Conservation (phyloP, 2,329 filamentous ascomycete genomes). For the Thielaviopsis musarum region DNA sequence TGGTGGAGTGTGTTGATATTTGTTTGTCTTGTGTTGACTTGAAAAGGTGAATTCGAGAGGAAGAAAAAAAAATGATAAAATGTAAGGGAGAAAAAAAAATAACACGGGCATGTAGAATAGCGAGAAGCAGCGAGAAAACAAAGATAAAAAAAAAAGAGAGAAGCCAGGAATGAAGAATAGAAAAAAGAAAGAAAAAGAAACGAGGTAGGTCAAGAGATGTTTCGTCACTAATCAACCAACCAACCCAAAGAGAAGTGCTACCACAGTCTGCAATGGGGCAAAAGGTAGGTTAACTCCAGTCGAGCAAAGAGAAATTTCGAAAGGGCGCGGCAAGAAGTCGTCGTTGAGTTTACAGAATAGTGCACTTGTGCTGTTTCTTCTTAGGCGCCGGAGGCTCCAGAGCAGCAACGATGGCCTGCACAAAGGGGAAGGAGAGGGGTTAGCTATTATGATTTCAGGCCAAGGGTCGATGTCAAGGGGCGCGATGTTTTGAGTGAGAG, state of each 20-base stretch:
- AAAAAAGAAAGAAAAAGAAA: conserved; percentile 8
- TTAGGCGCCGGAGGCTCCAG: conserved; percentile 75
- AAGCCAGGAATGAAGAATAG: conserved; percentile 6
- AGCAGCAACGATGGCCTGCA: conserved; percentile 82
- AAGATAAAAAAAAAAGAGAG: neutral
- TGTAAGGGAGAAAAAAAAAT: neutral
- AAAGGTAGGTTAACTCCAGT: no score
- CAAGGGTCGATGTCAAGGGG: neutral
- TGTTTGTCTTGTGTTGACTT: neutral
- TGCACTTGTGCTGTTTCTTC: conserved; percentile 56
- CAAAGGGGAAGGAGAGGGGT: neutral
- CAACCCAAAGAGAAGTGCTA: neutral
- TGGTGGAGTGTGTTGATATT: conserved; percentile 1
- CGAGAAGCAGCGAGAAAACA: neutral
- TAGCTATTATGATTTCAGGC: neutral
- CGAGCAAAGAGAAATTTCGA: neutral
- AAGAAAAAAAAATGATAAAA: conserved; percentile 1
- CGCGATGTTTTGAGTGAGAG: no score
- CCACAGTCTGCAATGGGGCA: neutral
- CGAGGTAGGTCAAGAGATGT: neutral
- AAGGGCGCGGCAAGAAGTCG: no score
- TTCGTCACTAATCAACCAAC: neutral
- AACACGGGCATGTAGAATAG: neutral
- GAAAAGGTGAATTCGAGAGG: neutral
- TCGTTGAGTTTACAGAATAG: conserved; percentile 38